A percentile compares a stretch with the other conserved stretches of the same genome.
These are phyloP conservation scores for Coemansia sp. DNA, from an alignment of 192 early-diverging fungal species.

Conservation along the genomic window DNA sequence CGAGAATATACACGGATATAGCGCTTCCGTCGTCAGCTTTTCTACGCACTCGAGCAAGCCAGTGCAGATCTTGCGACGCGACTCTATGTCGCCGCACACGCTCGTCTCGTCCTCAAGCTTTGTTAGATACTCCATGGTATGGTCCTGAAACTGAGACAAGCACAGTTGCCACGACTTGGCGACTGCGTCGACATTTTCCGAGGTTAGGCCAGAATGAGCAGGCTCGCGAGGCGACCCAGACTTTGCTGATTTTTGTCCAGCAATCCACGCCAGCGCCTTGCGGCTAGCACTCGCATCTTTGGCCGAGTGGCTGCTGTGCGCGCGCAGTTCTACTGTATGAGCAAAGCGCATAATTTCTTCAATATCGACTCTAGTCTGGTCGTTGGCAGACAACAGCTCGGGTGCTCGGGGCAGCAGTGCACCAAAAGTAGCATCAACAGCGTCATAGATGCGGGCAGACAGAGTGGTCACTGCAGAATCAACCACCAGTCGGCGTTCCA, in stretches of 20 bases:
- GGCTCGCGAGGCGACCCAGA: background rate
- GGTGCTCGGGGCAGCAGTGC: constrained; percentile 31
- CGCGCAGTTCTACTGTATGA: constrained; percentile 26
- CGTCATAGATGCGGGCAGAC: constrained; percentile 27
- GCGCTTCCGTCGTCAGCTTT: constrained; percentile 28
- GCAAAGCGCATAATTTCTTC: constrained; percentile 43
- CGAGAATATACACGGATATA: constrained; percentile 40
- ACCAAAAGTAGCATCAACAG: constrained; percentile 18
- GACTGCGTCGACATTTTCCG: constrained; percentile 9
- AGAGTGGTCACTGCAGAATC: constrained; percentile 47
- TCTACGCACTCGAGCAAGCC: constrained; percentile 43
- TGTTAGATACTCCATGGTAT: constrained; percentile 11
- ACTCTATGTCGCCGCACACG: constrained; percentile 41
- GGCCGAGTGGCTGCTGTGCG: background rate
- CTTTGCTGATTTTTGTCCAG: constrained; percentile 12
- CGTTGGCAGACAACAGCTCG: constrained; percentile 18
- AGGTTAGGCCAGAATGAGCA: background rate
- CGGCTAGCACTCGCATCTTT: background rate
- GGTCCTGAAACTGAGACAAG: constrained; percentile 24
- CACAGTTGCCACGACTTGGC: constrained; percentile 31
- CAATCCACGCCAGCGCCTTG: constrained; percentile 27
- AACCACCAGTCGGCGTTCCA: constrained; percentile 37
- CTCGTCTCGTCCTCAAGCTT: constrained; percentile 41
- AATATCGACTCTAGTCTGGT: constrained; percentile 27
- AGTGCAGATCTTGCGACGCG: constrained; percentile 20